Conservation (phyloP, 805 yeast genomes). For the Maudiozyma saulgeensis region DNA sequence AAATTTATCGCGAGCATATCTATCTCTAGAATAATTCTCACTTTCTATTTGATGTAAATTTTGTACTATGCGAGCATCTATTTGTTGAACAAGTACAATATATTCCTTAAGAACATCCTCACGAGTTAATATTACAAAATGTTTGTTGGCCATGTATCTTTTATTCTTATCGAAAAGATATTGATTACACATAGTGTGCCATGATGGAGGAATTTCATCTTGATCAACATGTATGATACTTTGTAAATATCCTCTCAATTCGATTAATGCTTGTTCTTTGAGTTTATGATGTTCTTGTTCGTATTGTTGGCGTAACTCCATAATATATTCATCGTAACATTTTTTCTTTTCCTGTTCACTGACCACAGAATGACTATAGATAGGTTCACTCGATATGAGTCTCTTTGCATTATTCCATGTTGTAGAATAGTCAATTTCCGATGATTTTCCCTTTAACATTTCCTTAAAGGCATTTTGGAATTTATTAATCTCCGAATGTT, state of each 20-base stretch:
- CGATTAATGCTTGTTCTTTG: constrained; percentile 42
- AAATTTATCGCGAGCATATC: constrained; percentile 57
- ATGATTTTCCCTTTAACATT: constrained; percentile 33
- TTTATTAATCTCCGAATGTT: constrained; percentile 42
- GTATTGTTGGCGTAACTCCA: constrained; percentile 28
- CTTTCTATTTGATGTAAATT: constrained; percentile 23
- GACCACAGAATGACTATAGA: constrained; percentile 50
- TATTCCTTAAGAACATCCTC: constrained; percentile 49
- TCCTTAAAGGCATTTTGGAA: constrained; percentile 46
- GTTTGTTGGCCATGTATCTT: constrained; percentile 51
- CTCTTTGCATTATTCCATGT: constrained; percentile 53
- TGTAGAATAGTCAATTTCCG: constrained; percentile 43
- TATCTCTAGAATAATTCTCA: constrained; percentile 44
- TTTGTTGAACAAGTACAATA: constrained; percentile 21
- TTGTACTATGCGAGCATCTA: constrained; percentile 18
- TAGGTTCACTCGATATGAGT: constrained; percentile 54
- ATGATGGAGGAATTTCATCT: constrained; percentile 10
- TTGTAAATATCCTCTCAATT: constrained; percentile 43
- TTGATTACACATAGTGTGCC: constrained; percentile 17
- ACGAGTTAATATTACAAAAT: constrained; percentile 41
- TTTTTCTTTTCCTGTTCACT: constrained; percentile 48
- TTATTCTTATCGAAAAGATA: constrained; percentile 34
- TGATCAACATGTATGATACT: constrained; percentile 23
- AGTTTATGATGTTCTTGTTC: constrained; percentile 18
- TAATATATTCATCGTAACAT: constrained; percentile 44